Evolutionary conservation across 768 basidiomycete genomes (phyloP), one percentile per base, ranked within the genome.

Genomic region (Royoungia palumana): DNA sequence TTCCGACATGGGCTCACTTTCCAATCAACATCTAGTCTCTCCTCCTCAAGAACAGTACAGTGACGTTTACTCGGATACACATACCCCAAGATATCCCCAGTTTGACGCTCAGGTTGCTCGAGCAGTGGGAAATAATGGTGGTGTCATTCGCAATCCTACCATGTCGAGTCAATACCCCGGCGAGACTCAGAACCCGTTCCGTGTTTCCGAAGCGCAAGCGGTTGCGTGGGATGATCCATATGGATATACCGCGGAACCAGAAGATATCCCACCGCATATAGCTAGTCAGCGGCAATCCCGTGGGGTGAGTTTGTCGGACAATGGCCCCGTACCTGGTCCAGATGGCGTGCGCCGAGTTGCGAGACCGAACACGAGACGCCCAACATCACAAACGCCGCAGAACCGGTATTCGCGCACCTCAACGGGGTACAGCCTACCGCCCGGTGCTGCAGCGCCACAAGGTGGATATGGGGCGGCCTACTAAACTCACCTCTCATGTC

Each of bases 311-410:
- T 68, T 97, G 47, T 80, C 79, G 46, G 94, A 97, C 56, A 72
- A 80, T 58, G 94, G 94, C 13, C 91, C 90, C 34, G 87, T 94
- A 2, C 84, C 88, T 35, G 79, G 79, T 30, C 78, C 82, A 9
- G 83, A 87, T 16, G 85, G 87, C 45, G 92, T 93, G 22, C 79
- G 91, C 35, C 71, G 92, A 49, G 87, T 94, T 22, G 79, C 88
- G 40, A 73, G 89, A 58, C 81, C 77, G 40, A 61, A 72, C 9
- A 36, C 53, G 9, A 75, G 83, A 56, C 72, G 87, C 38, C 77
- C 83, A 13, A 73, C 79, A 22, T 81, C 85, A 27, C 83, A 85
- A 58, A 69, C 71, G 4, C 72, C 75, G 47, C 80, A 80, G 69
- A 85, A 87, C 62, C 75, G 88, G 22, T 90, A 87, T 66, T 89